A percentile compares a stretch with the other conserved stretches of the same genome.
Evolutionary conservation across 2,329 filamentous ascomycete species (phyloP).

Genomic region (Trichophyton verrucosum): DNA sequence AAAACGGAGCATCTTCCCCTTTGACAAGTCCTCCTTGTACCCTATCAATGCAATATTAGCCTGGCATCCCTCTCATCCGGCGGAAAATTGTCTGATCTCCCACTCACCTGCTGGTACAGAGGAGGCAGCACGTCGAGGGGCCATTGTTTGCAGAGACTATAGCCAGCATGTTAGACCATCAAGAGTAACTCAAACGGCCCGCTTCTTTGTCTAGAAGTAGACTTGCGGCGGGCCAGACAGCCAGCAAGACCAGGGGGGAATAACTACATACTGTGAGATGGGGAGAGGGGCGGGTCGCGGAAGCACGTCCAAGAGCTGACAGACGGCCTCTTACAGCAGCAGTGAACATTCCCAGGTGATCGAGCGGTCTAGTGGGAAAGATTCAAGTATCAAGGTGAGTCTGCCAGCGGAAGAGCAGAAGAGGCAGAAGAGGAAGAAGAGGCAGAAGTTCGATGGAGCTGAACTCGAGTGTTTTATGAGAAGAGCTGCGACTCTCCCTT

Average conservation of each 20-base stretch:
- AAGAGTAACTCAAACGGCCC: background rate
- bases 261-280: conserved; percentile 22
- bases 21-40: conserved; percentile 52
- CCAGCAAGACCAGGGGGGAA: no score
- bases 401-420: conserved; percentile 10
- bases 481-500: background rate
- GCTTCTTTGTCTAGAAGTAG: background rate
- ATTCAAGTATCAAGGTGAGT: conserved; percentile 1
- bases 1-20: conserved; percentile 53
- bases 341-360: conserved; percentile 27
- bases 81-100: background rate
- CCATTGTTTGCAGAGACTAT: conserved; percentile 28
- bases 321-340: conserved; percentile 34
- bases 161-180: background rate
- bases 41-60: conserved; percentile 30
- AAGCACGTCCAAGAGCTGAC: conserved; percentile 29
- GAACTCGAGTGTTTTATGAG: background rate
- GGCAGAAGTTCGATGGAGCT: conserved; percentile 11
- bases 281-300: conserved; percentile 20
- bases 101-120: conserved; percentile 36
- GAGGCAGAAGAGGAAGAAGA: conserved; percentile 7
- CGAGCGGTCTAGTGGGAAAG: conserved; percentile 7
- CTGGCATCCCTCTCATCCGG: background rate
- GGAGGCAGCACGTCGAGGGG: conserved; percentile 25
- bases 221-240: conserved; percentile 7